Conservation (phyloP, 2,329 filamentous ascomycete genomes). For the Aureobasidium sp. region DNA sequence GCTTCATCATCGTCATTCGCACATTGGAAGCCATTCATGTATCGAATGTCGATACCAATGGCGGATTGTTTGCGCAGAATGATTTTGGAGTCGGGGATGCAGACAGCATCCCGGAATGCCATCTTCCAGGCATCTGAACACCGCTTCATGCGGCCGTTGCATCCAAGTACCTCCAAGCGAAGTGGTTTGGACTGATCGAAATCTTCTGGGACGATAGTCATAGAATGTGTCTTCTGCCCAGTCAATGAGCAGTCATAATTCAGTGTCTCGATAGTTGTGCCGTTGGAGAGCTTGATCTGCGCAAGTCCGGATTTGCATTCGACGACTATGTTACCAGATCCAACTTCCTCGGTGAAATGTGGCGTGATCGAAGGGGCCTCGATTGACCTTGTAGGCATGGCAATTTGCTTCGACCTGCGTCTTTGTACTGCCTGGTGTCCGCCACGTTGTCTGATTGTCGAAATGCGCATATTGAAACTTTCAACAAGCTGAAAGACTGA, state of each 20-base stretch:
- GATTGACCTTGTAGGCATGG: not conserved
- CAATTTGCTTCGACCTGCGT: not conserved
- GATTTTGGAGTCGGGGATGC: slow-evolving; percentile 34
- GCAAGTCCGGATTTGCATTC: not conserved
- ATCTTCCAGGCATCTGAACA: not conserved
- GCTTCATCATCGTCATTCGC: not conserved
- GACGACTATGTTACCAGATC: not conserved
- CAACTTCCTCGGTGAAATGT: not conserved
- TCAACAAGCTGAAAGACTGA: too few species aligned
- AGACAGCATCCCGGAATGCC: slow-evolving; percentile 25
- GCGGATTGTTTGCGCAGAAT: slow-evolving; percentile 35
- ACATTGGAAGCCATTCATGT: not conserved
- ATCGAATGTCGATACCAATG: not conserved
- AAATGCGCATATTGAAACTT: not conserved
- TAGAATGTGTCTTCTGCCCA: not conserved
- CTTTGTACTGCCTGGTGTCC: not conserved
- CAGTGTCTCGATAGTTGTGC: not conserved
- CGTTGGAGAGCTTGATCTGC: slow-evolving; percentile 21
- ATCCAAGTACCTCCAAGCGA: not conserved
- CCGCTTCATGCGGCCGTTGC: not conserved
- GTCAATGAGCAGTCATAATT: not conserved
- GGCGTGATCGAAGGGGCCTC: not conserved
- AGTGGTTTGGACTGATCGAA: not conserved
- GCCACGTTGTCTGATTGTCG: not conserved
- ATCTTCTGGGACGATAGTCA: not conserved